Evolutionary conservation across 2,329 filamentous ascomycete species (phyloP).

Genomic region (Aspergillus quadricinctus): DNA sequence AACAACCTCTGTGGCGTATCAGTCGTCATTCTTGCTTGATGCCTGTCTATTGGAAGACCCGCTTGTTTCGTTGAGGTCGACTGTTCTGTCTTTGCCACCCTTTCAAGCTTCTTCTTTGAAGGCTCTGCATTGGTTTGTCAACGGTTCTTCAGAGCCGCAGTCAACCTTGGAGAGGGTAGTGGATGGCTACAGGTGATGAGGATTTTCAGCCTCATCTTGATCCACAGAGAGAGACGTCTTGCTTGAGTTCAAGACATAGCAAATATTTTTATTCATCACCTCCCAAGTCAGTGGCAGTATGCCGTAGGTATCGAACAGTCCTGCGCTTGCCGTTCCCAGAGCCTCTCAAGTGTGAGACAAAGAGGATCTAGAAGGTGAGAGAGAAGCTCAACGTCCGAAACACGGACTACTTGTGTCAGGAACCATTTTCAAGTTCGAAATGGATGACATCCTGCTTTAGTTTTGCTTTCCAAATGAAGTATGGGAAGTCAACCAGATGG

Average conservation of each 20-base stretch:
- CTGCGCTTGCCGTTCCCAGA: background rate
- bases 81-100: background rate
- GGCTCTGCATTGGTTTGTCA: background rate
- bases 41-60: background rate
- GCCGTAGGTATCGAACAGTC: background rate
- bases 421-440: background rate
- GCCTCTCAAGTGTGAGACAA: slow-evolving; percentile 2
- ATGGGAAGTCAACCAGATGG: background rate
- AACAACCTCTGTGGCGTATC: slow-evolving; percentile 16
- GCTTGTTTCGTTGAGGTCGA: background rate
- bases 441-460: background rate
- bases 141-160: background rate
- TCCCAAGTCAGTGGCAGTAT: background rate
- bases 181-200: background rate
- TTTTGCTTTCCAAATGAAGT: background rate
- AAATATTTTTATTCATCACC: background rate
- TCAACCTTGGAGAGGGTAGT: background rate
- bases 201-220: background rate
- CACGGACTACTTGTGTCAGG: background rate
- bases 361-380: slow-evolving; percentile 7
- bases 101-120: background rate
- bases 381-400: slow-evolving; percentile 6
- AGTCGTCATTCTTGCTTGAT: slow-evolving; percentile 2
- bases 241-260: background rate
- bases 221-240: no score